Evolutionary conservation across 1,284 basidiomycete species (phyloP), one percentile per base, ranked within the genome.

Genomic region (Mycosarcoma maydis): DNA sequence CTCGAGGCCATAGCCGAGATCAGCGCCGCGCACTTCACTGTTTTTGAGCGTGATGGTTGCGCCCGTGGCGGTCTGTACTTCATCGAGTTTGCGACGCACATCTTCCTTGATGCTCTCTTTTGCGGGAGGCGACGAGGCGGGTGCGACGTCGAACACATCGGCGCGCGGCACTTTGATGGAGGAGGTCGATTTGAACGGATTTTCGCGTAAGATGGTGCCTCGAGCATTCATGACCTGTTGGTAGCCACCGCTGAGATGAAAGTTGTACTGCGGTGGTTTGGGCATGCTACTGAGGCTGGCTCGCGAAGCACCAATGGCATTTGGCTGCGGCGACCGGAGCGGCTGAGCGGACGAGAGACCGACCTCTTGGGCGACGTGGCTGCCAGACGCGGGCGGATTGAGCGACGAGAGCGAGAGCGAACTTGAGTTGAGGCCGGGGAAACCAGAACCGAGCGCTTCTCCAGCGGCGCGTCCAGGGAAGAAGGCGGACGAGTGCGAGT

Each of bases 141-240:
- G 51, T 14, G 57, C 49, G 7, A 57, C 33, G 9, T 74, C 76
- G 24, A 98, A 88, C 58, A 98, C 90, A 80, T 98, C 94, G 27
- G 91, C 91, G 69, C 94, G 90, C 22, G 92, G 87, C 30, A 96
- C 92, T 81, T 91, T 92, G 85, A 98, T 91, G 50, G 89, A 86
- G 26, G 90, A 87, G 55, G 90, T 90, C 69, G 90, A 90, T 85
- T 90, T 88, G 73, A 93, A 88, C 4, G 94, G 94, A 76, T 90
- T 90, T 75, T 94, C 92, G 72, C 94, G 91, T 61, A 96, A 83
- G 59, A 97, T 88, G 85, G 90, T 88, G 17, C 92, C 93, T 46
- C 93, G 87, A 43, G 94, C 90, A 52, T 89, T 86, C 89, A 96
- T 91, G 72, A 97, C 95, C 82, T 94, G 91, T 79, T 92, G 91